phyloP scores from a whole-genome alignment of 371 early-diverging fungal genomes.

The Mortierella sp. region DNA sequence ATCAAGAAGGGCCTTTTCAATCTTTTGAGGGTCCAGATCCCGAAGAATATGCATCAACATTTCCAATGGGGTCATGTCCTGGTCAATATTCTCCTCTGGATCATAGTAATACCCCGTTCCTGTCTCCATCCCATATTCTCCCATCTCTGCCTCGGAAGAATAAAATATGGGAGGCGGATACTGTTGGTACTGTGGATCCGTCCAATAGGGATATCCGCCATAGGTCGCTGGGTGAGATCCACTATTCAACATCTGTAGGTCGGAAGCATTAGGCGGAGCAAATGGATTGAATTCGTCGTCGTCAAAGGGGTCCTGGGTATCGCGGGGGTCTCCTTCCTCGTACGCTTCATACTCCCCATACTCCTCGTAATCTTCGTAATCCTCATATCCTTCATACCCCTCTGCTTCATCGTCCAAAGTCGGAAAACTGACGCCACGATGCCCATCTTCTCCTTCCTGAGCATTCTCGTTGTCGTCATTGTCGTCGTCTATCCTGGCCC shows the following conservation, averaged over 20 bases:
- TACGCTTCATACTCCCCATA: neutral
- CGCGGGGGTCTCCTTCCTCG: conserved; percentile 7
- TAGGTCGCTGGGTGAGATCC: conserved; percentile 1
- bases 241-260: conserved; percentile 32
- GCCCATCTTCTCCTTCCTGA: conserved; percentile 53
- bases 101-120: conserved; percentile 6
- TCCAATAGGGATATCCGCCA: conserved; percentile 21
- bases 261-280: conserved; percentile 48
- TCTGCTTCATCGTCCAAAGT: neutral
- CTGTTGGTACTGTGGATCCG: conserved; percentile 4
- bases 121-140: neutral
- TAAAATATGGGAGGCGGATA: conserved; percentile 47
- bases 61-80: conserved; percentile 67
- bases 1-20: conserved; percentile 56
- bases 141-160: conserved; percentile 9
- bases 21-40: conserved; percentile 57
- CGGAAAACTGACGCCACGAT: conserved; percentile 27
- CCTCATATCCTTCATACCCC: neutral
- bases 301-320: conserved; percentile 41
- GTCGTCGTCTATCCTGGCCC: conserved; percentile 53
- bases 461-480: conserved; percentile 13
- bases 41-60: conserved; percentile 65
- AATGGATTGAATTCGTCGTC: conserved; percentile 53
- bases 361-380: conserved; percentile 1
- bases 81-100: conserved; percentile 14